A percentile compares a stretch with the other conserved stretches of the same genome.
Evolutionary conservation across 306 rosid species (phyloP).

Genomic region (Corylus heterophylla): DNA sequence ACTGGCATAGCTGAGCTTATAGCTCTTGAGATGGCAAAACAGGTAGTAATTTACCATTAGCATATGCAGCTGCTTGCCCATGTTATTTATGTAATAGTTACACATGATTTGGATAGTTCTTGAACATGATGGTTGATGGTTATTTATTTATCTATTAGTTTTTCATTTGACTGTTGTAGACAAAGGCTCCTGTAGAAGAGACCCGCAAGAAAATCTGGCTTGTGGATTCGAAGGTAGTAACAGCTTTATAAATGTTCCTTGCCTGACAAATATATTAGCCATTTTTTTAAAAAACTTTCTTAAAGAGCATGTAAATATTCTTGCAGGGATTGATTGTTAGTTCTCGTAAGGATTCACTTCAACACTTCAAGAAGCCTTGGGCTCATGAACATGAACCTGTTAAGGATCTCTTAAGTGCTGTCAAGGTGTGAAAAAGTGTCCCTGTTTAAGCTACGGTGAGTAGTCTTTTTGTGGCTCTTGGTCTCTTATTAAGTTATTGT

Average conservation of each 20-base stretch:
- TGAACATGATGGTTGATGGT: conserved; percentile 13
- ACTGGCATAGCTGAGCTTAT: conserved; percentile 95
- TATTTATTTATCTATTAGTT: not conserved
- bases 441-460: conserved; percentile 10
- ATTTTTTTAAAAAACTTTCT: conserved; percentile 3
- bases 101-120: not conserved
- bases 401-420: conserved; percentile 62
- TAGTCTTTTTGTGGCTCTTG: conserved; percentile 2
- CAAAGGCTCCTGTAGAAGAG: conserved; percentile 73
- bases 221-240: conserved; percentile 81
- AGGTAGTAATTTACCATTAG: conserved; percentile 36
- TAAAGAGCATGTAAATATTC: conserved; percentile 9
- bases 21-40: conserved; percentile 83
- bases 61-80: not conserved
- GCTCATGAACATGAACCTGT: conserved; percentile 94
- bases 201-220: conserved; percentile 89
- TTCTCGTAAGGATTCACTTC: conserved; percentile 83
- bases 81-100: conserved; percentile 3
- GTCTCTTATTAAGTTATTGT: conserved; percentile 1
- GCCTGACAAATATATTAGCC: not conserved
- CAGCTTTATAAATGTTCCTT: conserved; percentile 12
- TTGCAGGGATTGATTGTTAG: conserved; percentile 84
- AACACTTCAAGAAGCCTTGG: conserved; percentile 91
- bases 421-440: conserved; percentile 53
- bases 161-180: conserved; percentile 37